Conservation (phyloP, 495 filamentous ascomycete genomes). For the Aspergillus kassunensis region DNA sequence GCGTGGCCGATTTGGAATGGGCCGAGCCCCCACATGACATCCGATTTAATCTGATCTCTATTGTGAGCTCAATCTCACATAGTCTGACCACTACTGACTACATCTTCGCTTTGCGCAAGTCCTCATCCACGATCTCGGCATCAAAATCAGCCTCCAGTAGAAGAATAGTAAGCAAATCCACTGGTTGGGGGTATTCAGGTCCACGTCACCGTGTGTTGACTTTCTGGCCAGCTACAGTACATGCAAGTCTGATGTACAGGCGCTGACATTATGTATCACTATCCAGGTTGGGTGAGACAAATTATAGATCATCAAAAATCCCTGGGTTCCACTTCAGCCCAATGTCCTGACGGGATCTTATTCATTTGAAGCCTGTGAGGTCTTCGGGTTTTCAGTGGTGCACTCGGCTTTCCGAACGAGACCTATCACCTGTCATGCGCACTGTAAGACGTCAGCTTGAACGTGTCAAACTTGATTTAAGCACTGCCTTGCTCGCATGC, state of each 20-base stretch:
- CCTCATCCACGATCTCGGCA: no score
- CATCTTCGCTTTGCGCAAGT: no score
- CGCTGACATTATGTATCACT: background rate
- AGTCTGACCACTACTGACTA: no score
- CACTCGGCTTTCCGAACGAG: no score
- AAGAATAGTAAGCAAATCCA: no score
- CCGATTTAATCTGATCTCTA: background rate
- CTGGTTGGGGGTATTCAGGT: background rate
- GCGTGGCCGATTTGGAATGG: constrained; percentile 9
- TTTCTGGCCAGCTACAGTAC: background rate
- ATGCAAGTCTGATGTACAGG: background rate
- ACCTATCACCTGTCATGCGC: constrained; percentile 10
- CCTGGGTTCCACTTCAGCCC: background rate
- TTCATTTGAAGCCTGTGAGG: no score
- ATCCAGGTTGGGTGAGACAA: no score
- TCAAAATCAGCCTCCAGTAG: no score
- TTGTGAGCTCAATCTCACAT: background rate
- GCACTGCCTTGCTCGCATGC: background rate
- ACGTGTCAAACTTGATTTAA: background rate
- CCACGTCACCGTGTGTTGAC: constrained; percentile 1
- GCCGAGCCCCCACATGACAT: constrained; percentile 5
- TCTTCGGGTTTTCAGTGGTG: no score
- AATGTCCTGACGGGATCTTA: background rate
- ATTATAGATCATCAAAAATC: no score
- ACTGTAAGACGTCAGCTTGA: background rate